A percentile compares a stretch with the other conserved stretches of the same genome.
These are phyloP conservation scores for Colletotrichum falcatum DNA, from an alignment of 2,329 filamentous ascomycete species.

Conservation along the genomic window DNA sequence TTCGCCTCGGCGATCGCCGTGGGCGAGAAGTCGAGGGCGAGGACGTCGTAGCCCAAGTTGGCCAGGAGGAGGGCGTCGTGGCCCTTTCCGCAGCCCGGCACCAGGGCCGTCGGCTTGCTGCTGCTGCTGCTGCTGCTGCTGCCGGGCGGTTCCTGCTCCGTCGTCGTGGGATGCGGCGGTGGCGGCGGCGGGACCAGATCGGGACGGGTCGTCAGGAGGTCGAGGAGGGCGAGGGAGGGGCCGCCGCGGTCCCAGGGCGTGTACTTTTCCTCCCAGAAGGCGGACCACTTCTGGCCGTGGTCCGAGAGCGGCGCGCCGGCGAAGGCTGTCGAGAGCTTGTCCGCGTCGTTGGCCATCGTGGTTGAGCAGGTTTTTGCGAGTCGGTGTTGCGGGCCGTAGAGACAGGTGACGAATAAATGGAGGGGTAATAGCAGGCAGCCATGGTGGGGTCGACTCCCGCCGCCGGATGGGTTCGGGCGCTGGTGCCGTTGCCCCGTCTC, in stretches of 20 bases:
- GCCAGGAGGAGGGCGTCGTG: conserved; percentile 84
- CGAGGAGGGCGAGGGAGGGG: conserved; percentile 65
- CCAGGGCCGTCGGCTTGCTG: conserved; percentile 63
- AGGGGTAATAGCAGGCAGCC: background rate
- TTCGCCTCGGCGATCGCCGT: conserved; percentile 59
- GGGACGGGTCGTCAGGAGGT: conserved; percentile 60
- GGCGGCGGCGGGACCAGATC: conserved; percentile 55
- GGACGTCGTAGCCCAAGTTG: conserved; percentile 80
- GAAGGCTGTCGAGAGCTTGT: conserved; percentile 52
- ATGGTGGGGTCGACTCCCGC: background rate
- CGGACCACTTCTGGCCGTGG: conserved; percentile 59
- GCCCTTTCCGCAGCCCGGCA: conserved; percentile 85
- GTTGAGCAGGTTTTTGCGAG: conserved; percentile 3
- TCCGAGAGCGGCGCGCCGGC: conserved; percentile 47
- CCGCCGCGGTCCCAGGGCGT: conserved; percentile 69
- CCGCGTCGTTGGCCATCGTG: conserved; percentile 44
- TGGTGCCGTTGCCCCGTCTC: background rate
- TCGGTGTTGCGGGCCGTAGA: background rate
- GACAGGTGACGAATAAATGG: too few species aligned
- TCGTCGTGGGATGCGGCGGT: background rate
- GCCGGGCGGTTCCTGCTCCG: background rate
- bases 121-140: background rate
- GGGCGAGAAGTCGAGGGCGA: conserved; percentile 76
- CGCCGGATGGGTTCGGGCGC: background rate
- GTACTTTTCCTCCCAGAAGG: conserved; percentile 58